These are phyloP conservation scores for Myxozyma mucilagina DNA, from an alignment of 805 yeast species.

Conservation along the genomic window DNA sequence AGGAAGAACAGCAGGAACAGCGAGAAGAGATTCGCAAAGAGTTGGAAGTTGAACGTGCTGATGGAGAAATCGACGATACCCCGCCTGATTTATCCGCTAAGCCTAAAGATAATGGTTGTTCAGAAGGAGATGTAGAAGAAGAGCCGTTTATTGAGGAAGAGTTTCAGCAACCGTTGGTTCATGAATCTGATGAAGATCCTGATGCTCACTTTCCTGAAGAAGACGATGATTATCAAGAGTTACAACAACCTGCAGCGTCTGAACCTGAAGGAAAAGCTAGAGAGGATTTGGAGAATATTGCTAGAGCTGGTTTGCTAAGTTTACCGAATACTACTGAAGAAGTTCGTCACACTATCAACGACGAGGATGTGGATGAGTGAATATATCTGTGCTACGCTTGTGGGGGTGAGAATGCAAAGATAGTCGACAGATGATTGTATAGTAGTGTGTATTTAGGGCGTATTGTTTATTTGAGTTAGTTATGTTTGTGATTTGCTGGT, in stretches of 20 bases:
- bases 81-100: slow-evolving; percentile 3
- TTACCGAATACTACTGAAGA: not conserved
- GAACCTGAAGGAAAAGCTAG: not conserved
- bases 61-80: not conserved
- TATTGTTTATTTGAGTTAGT: not conserved
- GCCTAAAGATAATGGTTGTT: not conserved
- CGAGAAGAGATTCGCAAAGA: slow-evolving; percentile 7
- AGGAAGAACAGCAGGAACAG: slow-evolving; percentile 9
- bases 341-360: not conserved
- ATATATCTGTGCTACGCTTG: not conserved
- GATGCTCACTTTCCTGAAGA: slow-evolving; percentile 23
- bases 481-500: too few species aligned
- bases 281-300: not conserved
- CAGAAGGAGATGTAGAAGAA: slow-evolving; percentile 2
- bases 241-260: not conserved
- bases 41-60: slow-evolving; percentile 2
- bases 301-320: not conserved
- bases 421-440: not conserved
- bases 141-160: slow-evolving; percentile 26
- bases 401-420: not conserved
- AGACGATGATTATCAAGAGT: slow-evolving; percentile 9
- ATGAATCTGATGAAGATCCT: slow-evolving; percentile 27
- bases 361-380: not conserved
- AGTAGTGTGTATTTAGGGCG: not conserved
- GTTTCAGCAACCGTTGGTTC: slow-evolving; percentile 18